These are phyloP conservation scores for Carex littledalei DNA, from an alignment of 176 grass and related monocot species.

Conservation along the genomic window DNA sequence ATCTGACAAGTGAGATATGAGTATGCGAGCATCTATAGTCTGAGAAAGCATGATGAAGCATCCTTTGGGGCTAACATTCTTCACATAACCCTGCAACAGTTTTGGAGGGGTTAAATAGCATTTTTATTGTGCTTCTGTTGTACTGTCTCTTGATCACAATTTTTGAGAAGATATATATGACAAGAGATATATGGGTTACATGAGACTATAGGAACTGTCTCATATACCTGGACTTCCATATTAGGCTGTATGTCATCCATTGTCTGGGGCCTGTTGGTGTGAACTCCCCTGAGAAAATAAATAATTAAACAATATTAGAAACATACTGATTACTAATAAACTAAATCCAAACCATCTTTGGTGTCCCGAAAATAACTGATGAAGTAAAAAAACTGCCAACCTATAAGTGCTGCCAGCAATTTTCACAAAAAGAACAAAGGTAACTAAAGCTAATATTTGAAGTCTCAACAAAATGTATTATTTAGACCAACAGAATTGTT, in stretches of 20 bases:
- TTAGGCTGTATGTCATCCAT: conserved; percentile 47
- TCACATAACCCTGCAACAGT: conserved; percentile 75
- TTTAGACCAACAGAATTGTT: conserved; percentile 7
- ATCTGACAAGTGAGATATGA: conserved; percentile 82
- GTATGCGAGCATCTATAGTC: conserved; percentile 68
- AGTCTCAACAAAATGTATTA: conserved; percentile 1
- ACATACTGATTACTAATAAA: neutral
- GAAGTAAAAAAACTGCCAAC: neutral
- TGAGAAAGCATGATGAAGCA: conserved; percentile 91
- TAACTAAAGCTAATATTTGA: neutral
- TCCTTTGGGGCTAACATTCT: conserved; percentile 77
- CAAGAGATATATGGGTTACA: neutral
- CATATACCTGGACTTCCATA: conserved; percentile 67
- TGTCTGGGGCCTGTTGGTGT: conserved; percentile 37
- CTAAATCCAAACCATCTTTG: neutral
- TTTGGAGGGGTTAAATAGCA: neutral
- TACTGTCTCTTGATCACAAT: neutral
- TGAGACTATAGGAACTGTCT: neutral
- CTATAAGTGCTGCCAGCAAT: neutral
- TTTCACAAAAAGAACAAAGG: neutral
- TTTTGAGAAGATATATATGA: neutral
- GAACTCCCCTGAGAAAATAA: conserved; percentile 40
- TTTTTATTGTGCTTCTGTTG: too few species aligned
- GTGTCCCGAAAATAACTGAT: neutral
- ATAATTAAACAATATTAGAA: conserved; percentile 9